Evolutionary conservation across 78 protist genomes (phyloP).

Genomic region (Dictyostelium citrinum): DNA sequence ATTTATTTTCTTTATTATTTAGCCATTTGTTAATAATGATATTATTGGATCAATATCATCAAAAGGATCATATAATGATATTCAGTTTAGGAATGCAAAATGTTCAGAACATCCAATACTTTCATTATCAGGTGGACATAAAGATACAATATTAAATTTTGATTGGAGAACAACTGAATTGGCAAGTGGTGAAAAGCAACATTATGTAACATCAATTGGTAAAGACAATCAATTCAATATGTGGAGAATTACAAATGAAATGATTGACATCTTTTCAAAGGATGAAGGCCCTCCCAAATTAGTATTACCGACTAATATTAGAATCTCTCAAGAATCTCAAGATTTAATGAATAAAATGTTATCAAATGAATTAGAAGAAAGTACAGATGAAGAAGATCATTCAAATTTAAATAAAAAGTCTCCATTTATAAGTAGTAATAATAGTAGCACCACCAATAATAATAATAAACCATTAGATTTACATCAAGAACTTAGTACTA

Average conservation of each 20-base stretch:
- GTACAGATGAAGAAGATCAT: not conserved
- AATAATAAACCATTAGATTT: constrained; percentile 24
- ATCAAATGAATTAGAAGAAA: not conserved
- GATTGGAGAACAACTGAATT: constrained; percentile 22
- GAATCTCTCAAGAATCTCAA: not conserved
- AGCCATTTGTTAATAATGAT: constrained; percentile 7
- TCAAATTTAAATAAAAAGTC: not conserved
- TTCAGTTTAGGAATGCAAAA: constrained; percentile 26
- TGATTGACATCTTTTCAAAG: not conserved
- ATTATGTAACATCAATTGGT: constrained; percentile 23
- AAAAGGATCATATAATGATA: constrained; percentile 11
- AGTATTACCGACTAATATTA: not conserved
- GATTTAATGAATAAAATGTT: not conserved
- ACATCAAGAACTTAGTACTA: constrained; percentile 18
- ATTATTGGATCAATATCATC: constrained; percentile 17
- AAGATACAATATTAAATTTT: constrained; percentile 17
- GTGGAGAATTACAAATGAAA: constrained; percentile 31
- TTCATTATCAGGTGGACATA: constrained; percentile 20
- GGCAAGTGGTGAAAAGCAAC: not conserved
- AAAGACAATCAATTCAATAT: constrained; percentile 31
- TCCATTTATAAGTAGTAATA: not conserved
- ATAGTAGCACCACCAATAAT: not conserved
- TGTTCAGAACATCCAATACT: not conserved
- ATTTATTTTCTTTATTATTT: not conserved
- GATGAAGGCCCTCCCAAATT: not conserved